Evolutionary conservation across 2,329 filamentous ascomycete genomes (phyloP).

Genomic region (Fusarium torulosum): DNA sequence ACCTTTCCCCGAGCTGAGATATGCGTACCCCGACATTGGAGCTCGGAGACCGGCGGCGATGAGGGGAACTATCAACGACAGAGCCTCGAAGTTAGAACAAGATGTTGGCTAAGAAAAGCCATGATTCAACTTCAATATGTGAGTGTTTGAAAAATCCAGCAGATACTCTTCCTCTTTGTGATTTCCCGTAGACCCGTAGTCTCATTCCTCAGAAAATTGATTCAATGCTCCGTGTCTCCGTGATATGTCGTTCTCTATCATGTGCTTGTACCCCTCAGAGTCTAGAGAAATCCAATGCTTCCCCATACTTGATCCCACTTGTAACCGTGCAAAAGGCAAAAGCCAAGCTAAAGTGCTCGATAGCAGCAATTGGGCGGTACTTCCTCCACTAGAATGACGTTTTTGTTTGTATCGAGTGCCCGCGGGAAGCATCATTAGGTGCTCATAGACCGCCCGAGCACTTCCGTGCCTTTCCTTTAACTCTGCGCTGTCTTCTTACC

Average conservation of each 20-base stretch:
- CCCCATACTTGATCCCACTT: conserved; percentile 44
- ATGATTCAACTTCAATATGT: conserved; percentile 5
- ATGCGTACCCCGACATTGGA: conserved; percentile 38
- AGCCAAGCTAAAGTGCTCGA: too few relatives aligned
- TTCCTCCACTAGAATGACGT: conserved; percentile 42
- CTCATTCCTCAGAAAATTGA: conserved; percentile 3
- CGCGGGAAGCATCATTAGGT: conserved; percentile 35
- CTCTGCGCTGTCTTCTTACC: conserved; percentile 23
- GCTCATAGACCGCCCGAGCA: conserved; percentile 39
- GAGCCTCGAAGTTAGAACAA: not conserved
- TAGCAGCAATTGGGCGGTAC: conserved; percentile 18
- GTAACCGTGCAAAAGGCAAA: not conserved
- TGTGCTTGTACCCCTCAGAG: conserved; percentile 30
- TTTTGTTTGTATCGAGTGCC: conserved; percentile 23
- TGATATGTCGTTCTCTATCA: conserved; percentile 34
- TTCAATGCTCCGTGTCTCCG: conserved; percentile 32
- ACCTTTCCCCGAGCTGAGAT: conserved; percentile 40
- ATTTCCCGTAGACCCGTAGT: conserved; percentile 17
- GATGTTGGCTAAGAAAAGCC: conserved; percentile 5
- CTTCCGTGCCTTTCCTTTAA: conserved; percentile 36
- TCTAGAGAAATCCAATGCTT: conserved; percentile 24
- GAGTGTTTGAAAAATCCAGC: not conserved
- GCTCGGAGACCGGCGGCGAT: conserved; percentile 44
- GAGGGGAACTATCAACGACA: conserved; percentile 24
- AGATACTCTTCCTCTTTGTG: not conserved